phyloP scores from a whole-genome alignment of 2,329 filamentous ascomycete species.

The Clonostachys solani region DNA sequence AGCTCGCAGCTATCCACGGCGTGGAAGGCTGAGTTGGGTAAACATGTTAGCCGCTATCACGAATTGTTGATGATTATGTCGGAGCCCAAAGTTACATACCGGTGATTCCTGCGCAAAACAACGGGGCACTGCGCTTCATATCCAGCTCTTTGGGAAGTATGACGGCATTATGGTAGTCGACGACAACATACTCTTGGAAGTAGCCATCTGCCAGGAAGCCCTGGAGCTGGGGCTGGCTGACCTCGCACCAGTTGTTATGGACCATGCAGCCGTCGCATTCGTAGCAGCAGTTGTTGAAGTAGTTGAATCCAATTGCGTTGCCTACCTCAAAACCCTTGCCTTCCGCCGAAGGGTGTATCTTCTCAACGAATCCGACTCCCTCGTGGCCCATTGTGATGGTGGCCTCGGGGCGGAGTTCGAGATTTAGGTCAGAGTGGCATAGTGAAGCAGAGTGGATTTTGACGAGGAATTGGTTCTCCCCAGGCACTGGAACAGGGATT shows the following conservation, averaged over 20 bases:
- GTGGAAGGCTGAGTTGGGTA: slow-evolving; percentile 19
- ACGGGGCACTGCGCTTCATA: slow-evolving; percentile 25
- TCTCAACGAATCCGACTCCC: slow-evolving; percentile 35
- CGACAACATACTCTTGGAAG: slow-evolving; percentile 40
- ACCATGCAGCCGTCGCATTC: slow-evolving; percentile 39
- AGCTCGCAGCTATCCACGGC: slow-evolving; percentile 28
- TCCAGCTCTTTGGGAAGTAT: slow-evolving; percentile 21
- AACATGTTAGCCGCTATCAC: too few relatives aligned
- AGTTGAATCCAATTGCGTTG: slow-evolving; percentile 38
- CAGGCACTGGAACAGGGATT: slow-evolving; percentile 34
- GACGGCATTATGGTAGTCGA: slow-evolving; percentile 37
- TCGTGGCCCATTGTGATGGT: slow-evolving; percentile 33
- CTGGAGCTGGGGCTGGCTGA: slow-evolving; percentile 26
- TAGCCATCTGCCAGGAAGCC: slow-evolving; percentile 38
- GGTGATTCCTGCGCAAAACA: slow-evolving; percentile 48
- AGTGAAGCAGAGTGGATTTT: slow-evolving; percentile 26
- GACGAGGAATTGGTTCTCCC: slow-evolving; percentile 31
- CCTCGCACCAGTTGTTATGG: slow-evolving; percentile 33
- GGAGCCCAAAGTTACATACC: slow-evolving; percentile 2
- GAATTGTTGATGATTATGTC: background rate
- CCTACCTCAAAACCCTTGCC: slow-evolving; percentile 33
- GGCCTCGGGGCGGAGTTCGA: slow-evolving; percentile 12
- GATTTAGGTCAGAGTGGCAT: slow-evolving; percentile 22
- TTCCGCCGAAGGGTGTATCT: slow-evolving; percentile 25
- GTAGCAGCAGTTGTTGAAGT: slow-evolving; percentile 38